Evolutionary conservation across 2,329 filamentous ascomycete genomes (phyloP).

Genomic region (Ophiocordyceps sinensis): DNA sequence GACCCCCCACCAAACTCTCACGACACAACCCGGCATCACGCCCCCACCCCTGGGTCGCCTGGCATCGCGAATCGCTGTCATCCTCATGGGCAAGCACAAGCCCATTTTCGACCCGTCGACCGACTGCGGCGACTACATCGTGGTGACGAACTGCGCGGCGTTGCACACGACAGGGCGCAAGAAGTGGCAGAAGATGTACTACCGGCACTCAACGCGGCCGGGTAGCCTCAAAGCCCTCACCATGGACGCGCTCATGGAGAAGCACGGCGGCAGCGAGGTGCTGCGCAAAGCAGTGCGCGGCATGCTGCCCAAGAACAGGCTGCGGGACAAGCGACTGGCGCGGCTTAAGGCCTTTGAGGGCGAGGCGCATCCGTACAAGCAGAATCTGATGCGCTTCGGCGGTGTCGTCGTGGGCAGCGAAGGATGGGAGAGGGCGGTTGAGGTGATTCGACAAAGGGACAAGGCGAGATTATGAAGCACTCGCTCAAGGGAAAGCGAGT

Average conservation of each 20-base stretch:
- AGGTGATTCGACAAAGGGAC: conserved; percentile 34
- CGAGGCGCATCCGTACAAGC: conserved; percentile 77
- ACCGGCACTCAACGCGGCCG: conserved; percentile 82
- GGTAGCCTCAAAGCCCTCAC: conserved; percentile 77
- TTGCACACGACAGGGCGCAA: conserved; percentile 86
- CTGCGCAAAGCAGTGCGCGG: conserved; percentile 83
- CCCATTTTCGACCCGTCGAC: conserved; percentile 94
- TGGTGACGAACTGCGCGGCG: conserved; percentile 77
- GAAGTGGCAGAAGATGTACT: conserved; percentile 88
- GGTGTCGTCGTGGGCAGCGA: conserved; percentile 39
- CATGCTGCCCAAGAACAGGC: conserved; percentile 94
- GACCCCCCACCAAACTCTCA: conserved; percentile 47
- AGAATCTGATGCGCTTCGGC: conserved; percentile 66
- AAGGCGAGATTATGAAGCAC: conserved; percentile 31
- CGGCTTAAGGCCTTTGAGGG: conserved; percentile 94
- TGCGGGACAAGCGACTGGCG: conserved; percentile 75
- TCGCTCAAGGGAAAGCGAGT: not conserved
- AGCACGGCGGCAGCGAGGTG: conserved; percentile 87
- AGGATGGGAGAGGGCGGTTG: conserved; percentile 38
- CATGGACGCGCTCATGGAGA: conserved; percentile 90
- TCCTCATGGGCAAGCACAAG: conserved; percentile 98
- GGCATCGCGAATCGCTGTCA: conserved; percentile 70
- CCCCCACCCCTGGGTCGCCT: conserved; percentile 78
- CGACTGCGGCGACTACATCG: conserved; percentile 98
- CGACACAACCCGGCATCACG: conserved; percentile 40